Conservation (phyloP, 1,284 basidiomycete genomes). For the Ganoderma sinense region DNA sequence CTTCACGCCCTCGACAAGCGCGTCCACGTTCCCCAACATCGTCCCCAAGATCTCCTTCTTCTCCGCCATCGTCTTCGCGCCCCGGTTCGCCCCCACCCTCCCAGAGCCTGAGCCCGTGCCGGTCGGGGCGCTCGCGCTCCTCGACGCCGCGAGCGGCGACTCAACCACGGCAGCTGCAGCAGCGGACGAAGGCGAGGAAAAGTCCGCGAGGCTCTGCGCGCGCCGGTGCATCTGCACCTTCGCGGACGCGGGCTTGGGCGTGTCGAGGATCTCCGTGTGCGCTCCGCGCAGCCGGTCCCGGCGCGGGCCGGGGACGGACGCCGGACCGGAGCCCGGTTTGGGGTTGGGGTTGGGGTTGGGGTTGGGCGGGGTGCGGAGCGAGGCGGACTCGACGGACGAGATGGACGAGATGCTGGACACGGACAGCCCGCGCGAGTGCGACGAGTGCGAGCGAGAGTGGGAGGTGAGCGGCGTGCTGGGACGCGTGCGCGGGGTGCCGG, state of each 20-base stretch:
- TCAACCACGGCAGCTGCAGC: background rate
- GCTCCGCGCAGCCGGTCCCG: background rate
- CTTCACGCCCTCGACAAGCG: conserved; percentile 83
- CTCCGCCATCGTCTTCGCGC: conserved; percentile 75
- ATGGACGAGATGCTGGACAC: conserved; percentile 20
- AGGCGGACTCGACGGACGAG: conserved; percentile 14
- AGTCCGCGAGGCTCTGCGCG: conserved; percentile 39
- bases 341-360: background rate
- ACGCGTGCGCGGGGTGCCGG: conserved; percentile 19
- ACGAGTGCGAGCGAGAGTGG: background rate
- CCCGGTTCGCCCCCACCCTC: conserved; percentile 18
- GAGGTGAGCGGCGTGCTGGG: background rate
- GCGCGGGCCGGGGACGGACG: background rate
- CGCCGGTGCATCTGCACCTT: conserved; percentile 35
- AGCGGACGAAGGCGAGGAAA: conserved; percentile 12
- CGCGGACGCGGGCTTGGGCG: conserved; percentile 15
- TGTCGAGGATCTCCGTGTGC: conserved; percentile 12
- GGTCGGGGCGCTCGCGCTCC: conserved; percentile 22
- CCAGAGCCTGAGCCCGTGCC: background rate
- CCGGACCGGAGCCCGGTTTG: background rate
- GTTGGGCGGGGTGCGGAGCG: background rate
- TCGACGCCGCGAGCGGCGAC: conserved; percentile 4
- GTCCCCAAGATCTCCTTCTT: conserved; percentile 84
- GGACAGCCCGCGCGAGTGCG: conserved; percentile 31
- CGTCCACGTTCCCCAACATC: conserved; percentile 89